Percentiles rank a stretch among this genome's conserved stretches.
Evolutionary conservation across 169 alveolate genomes (phyloP).

Genomic region (Perkinsus olseni): DNA sequence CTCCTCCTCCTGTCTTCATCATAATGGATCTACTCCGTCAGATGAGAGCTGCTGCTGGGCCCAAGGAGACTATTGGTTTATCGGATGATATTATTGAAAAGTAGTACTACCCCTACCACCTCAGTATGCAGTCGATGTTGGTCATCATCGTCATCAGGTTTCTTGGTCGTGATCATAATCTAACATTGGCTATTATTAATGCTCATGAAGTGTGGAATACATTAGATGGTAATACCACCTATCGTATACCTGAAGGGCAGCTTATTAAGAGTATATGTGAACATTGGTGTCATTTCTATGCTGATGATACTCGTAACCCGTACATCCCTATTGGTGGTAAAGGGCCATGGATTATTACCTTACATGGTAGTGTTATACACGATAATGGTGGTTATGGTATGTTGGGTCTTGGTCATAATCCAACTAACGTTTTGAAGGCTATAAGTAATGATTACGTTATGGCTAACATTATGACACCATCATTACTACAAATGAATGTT

Average conservation of each 20-base stretch:
- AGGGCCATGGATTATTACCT: constrained; percentile 12
- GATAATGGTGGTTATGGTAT: constrained; percentile 13
- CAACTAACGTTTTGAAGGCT: neutral
- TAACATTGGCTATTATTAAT: neutral
- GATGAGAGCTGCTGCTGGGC: neutral
- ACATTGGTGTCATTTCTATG: constrained; percentile 4
- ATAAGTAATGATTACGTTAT: neutral
- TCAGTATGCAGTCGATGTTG: no score
- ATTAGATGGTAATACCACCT: neutral
- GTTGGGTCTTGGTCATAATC: neutral
- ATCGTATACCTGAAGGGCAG: neutral
- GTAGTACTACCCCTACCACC: no score
- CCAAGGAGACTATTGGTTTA: constrained; percentile 1
- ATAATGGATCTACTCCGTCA: neutral
- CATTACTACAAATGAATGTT: neutral
- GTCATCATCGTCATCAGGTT: neutral
- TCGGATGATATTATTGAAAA: neutral
- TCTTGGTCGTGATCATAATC: neutral
- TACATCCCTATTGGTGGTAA: constrained; percentile 2
- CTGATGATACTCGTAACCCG: constrained; percentile 12
- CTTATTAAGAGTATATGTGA: neutral
- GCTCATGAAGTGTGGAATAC: neutral
- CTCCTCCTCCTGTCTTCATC: no score
- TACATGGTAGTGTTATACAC: neutral
- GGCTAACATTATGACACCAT: constrained; percentile 14